These are phyloP conservation scores for Pholiota microspora DNA, from an alignment of 768 basidiomycete genomes.

Conservation along the genomic window DNA sequence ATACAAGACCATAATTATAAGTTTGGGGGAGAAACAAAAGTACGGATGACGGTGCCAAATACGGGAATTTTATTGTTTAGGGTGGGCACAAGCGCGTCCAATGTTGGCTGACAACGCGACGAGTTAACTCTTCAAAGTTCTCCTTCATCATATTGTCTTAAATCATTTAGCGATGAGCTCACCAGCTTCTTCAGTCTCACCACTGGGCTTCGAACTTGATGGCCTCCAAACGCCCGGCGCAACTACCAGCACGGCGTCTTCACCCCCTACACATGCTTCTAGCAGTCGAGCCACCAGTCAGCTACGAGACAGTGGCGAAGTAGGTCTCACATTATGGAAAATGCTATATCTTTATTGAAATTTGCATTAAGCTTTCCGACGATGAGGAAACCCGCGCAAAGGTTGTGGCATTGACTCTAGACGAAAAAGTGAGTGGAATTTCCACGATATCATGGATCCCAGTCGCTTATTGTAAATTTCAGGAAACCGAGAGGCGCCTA, in stretches of 20 bases:
- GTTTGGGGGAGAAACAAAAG: too few relatives aligned
- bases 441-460: background rate
- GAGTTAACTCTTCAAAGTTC: background rate
- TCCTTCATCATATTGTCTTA: background rate
- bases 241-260: constrained; percentile 24
- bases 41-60: background rate
- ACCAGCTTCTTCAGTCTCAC: constrained; percentile 17
- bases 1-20: too few relatives aligned
- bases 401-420: constrained; percentile 2
- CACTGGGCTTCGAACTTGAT: constrained; percentile 9
- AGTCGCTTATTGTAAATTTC: background rate
- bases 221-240: constrained; percentile 9
- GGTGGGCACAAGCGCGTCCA: constrained; percentile 19
- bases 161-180: constrained; percentile 21
- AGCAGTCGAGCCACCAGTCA: constrained; percentile 24
- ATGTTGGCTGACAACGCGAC: constrained; percentile 1
- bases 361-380: constrained; percentile 5
- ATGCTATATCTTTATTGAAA: background rate
- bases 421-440: constrained; percentile 16
- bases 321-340: background rate
- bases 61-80: constrained; percentile 6
- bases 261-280: constrained; percentile 23
- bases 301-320: constrained; percentile 7
- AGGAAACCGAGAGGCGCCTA: constrained; percentile 53
- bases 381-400: constrained; percentile 12